phyloP scores from a whole-genome alignment of 352 stramenopile species.

The Phytophthora nicotianae region DNA sequence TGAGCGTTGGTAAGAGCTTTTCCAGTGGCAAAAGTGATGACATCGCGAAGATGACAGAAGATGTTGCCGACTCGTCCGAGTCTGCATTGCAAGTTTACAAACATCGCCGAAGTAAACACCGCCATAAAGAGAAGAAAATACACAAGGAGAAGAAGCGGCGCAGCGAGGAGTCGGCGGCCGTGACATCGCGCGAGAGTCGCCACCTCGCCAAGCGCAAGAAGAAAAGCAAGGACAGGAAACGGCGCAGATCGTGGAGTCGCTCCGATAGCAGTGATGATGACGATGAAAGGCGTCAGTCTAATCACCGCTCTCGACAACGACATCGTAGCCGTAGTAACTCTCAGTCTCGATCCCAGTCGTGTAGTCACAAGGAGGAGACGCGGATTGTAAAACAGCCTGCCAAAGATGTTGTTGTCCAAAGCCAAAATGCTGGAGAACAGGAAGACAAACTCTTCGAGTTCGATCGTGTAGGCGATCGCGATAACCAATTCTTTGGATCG shows the following conservation, averaged over 20 bases:
- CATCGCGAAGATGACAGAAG: conserved; percentile 8
- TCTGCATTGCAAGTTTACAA: conserved; percentile 44
- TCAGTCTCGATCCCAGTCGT: conserved; percentile 13
- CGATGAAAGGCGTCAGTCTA: neutral
- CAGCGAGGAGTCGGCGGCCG: conserved; percentile 7
- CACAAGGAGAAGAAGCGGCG: conserved; percentile 24
- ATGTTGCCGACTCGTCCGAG: neutral
- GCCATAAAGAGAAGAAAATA: conserved; percentile 34
- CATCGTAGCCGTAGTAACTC: conserved; percentile 21
- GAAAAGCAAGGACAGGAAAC: conserved; percentile 43
- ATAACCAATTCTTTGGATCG: conserved; percentile 75
- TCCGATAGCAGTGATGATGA: conserved; percentile 23
- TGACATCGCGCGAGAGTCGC: conserved; percentile 16
- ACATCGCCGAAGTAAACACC: conserved; percentile 18
- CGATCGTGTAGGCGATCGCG: conserved; percentile 62
- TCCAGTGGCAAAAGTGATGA: conserved; percentile 8
- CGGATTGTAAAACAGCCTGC: conserved; percentile 15
- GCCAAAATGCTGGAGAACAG: neutral
- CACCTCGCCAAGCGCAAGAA: conserved; percentile 41
- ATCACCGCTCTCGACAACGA: conserved; percentile 12
- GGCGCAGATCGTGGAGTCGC: conserved; percentile 19
- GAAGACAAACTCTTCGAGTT: conserved; percentile 65
- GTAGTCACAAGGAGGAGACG: conserved; percentile 9
- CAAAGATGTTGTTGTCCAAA: conserved; percentile 13
- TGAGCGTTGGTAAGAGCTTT: conserved; percentile 45